Evolutionary conservation across 352 stramenopile genomes (phyloP).

Genomic region (Pythium aquatile): DNA sequence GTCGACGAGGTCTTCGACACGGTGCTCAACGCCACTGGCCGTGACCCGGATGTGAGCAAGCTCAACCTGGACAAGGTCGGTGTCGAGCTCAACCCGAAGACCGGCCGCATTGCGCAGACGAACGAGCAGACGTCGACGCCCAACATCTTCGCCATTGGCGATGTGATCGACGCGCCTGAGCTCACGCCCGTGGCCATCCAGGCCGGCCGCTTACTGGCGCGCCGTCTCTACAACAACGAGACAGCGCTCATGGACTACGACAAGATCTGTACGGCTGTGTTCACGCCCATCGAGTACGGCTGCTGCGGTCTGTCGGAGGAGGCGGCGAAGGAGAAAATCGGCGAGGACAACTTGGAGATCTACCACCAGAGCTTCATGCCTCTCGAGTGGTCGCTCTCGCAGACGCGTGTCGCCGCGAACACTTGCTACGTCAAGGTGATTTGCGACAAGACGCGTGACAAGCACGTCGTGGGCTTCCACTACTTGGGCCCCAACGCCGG

Average conservation of each 20-base stretch:
- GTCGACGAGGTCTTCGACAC: slow-evolving; percentile 95
- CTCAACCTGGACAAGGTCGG: slow-evolving; percentile 87
- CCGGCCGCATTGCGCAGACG: slow-evolving; percentile 89
- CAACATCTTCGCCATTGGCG: slow-evolving; percentile 97
- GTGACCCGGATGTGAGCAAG: slow-evolving; percentile 91
- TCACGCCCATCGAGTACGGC: slow-evolving; percentile 98
- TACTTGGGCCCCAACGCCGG: slow-evolving; percentile 98
- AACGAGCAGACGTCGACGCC: slow-evolving; percentile 93
- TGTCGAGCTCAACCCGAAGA: slow-evolving; percentile 88
- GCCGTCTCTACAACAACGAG: slow-evolving; percentile 88
- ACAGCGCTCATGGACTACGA: slow-evolving; percentile 91
- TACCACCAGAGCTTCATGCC: slow-evolving; percentile 97
- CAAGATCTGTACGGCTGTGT: slow-evolving; percentile 92
- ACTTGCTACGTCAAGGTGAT: slow-evolving; percentile 96
- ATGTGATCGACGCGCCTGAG: slow-evolving; percentile 96
- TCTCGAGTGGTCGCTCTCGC: slow-evolving; percentile 93
- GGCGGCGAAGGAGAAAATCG: slow-evolving; percentile 87
- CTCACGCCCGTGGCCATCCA: slow-evolving; percentile 98
- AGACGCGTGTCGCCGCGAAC: slow-evolving; percentile 52
- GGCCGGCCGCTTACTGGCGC: slow-evolving; percentile 88
- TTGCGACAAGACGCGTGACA: slow-evolving; percentile 84
- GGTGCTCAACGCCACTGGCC: slow-evolving; percentile 94
- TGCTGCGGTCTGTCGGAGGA: slow-evolving; percentile 97
- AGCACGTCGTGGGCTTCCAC: slow-evolving; percentile 96
- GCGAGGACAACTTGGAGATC: slow-evolving; percentile 91